Evolutionary conservation across 2,329 filamentous ascomycete genomes (phyloP), one percentile per base, ranked within the genome.

Genomic region (Ampelomyces quisqualis): DNA sequence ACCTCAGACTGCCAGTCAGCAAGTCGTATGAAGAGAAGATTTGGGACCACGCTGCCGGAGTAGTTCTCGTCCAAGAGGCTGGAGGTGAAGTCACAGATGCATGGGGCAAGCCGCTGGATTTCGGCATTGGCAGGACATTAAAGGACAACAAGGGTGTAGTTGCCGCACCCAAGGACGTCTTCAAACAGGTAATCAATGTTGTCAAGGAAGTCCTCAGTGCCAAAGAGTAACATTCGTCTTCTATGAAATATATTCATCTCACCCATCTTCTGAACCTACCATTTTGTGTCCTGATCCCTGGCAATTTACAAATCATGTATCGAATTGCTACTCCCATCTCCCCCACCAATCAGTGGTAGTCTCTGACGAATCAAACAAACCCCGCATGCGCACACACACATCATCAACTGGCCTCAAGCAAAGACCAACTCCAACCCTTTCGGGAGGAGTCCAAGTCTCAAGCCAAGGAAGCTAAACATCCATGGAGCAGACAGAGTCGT

Each of bases 21-120:
- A 86, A 85, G 57, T 84, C 85, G 38, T 98, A 98, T 73, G 83
- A 95, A 68, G 93, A 98, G 78, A 98, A 98, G 81, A 98, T 98
- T 56, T 98, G 93, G 93, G 93, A 98, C 66, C 93, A 98, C 69
- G 93, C 93, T 13, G 93, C 91, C 9, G 93, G 93, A 27, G 90
- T 95, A 60, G 73, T 98, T 44, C 90, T 98, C 54, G 93, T 97
- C 27, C 79, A 90, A 42, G 94, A 98, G 72, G 90, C 93, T 2
- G 93, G 93, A 36, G 94, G 93, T 34, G 77, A 86, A 61, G 91
- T 98, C 38, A 94, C 90, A 1, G 94, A 98, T 70, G 85, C 90
- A 27, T 78, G 85, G 47, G 93, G 94, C 58, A 87, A 87, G 65
- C 78, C 82, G 46, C 76, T 98, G 43, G 86, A 98, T 69, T 98